phyloP scores from a whole-genome alignment of 129 eudicot species.

The Tagetes erecta region DNA sequence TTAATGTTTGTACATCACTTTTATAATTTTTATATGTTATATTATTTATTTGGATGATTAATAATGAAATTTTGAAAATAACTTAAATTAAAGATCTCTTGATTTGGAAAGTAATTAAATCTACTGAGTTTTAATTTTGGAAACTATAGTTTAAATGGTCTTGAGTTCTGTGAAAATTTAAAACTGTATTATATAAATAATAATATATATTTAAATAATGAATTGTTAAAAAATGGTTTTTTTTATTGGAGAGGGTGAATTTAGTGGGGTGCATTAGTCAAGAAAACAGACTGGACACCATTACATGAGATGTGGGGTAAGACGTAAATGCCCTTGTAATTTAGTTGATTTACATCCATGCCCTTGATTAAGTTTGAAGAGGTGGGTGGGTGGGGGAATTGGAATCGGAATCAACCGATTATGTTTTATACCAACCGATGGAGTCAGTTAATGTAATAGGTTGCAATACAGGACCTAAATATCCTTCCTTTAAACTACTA shows the following conservation, averaged over 20 bases:
- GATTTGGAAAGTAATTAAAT: neutral
- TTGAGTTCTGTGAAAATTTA: constrained; percentile 41
- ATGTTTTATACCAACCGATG: constrained; percentile 25
- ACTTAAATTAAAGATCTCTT: neutral
- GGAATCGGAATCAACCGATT: constrained; percentile 34
- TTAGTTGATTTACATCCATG: constrained; percentile 11
- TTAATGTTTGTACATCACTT: no score
- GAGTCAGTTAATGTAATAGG: neutral
- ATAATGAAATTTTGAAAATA: no score
- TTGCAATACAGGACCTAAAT: constrained; percentile 12
- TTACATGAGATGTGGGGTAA: constrained; percentile 20
- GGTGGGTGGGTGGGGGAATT: neutral
- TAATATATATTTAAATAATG: neutral
- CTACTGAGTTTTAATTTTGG: neutral
- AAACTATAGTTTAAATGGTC: constrained; percentile 19
- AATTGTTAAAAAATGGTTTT: constrained; percentile 20
- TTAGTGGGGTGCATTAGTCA: constrained; percentile 41
- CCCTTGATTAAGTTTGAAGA: constrained; percentile 25
- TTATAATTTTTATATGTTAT: no score
- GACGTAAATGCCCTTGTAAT: constrained; percentile 41
- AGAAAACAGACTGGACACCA: constrained; percentile 56
- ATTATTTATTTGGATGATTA: no score
- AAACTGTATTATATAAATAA: neutral
- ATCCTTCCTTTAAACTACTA: constrained; percentile 1
- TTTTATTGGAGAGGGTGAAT: constrained; percentile 39